phyloP scores from a whole-genome alignment of 2,329 filamentous ascomycete genomes.

The Rhynchosporium secalis region DNA sequence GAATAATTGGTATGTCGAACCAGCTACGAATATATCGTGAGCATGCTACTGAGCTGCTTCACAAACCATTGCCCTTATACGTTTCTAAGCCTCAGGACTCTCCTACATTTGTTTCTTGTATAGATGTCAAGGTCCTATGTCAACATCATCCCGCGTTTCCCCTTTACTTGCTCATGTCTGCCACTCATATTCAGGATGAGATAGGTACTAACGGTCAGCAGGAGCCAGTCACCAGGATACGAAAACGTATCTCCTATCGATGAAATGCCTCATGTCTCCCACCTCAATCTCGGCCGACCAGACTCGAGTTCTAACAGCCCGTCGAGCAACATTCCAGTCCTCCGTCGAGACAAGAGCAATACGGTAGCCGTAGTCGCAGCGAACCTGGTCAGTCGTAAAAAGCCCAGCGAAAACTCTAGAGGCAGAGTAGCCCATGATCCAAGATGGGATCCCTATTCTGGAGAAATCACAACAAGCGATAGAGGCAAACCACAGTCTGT shows the following conservation, averaged over 20 bases:
- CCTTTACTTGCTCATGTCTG: slow-evolving; percentile 30
- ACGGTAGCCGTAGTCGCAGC: slow-evolving; percentile 33
- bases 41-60: slow-evolving; percentile 25
- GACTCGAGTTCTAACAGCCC: slow-evolving; percentile 23
- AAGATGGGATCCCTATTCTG: slow-evolving; percentile 66
- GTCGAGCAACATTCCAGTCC: slow-evolving; percentile 38
- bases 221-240: slow-evolving; percentile 28
- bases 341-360: slow-evolving; percentile 38
- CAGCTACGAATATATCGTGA: slow-evolving; percentile 21
- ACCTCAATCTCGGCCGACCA: slow-evolving; percentile 22
- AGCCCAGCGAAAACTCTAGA: slow-evolving; percentile 25
- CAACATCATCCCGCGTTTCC: slow-evolving; percentile 25
- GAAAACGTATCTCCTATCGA: slow-evolving; percentile 46
- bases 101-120: slow-evolving; percentile 12
- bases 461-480: slow-evolving; percentile 60
- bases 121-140: slow-evolving; percentile 25
- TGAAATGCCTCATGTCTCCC: slow-evolving; percentile 36
- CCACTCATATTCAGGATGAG: slow-evolving; percentile 12
- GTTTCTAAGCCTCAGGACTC: neutral
- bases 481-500: slow-evolving; percentile 57
- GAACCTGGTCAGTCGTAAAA: slow-evolving; percentile 32
- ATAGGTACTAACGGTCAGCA: slow-evolving; percentile 24
- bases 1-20: slow-evolving; percentile 33
- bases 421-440: slow-evolving; percentile 43
- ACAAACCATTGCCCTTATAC: slow-evolving; percentile 8